These are phyloP conservation scores for Cucurbitaria berberidis DNA, from an alignment of 2,329 filamentous ascomycete species.

Conservation along the genomic window DNA sequence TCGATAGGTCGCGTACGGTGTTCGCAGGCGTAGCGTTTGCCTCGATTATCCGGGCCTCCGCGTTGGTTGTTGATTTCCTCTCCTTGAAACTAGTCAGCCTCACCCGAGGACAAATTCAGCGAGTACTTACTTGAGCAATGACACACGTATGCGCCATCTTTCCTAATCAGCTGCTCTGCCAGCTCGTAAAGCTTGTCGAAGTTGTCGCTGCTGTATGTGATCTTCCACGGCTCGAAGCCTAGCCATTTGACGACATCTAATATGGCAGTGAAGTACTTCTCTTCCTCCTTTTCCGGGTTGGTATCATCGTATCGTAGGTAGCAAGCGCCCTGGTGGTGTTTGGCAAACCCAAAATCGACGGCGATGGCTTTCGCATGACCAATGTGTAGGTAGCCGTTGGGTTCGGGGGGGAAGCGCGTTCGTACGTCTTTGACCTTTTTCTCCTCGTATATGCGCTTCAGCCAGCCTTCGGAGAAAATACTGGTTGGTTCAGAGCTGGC, in stretches of 20 bases:
- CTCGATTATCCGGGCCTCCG: conserved; percentile 73
- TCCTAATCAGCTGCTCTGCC: conserved; percentile 80
- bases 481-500: conserved; percentile 39
- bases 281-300: conserved; percentile 91
- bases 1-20: conserved; percentile 78
- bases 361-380: conserved; percentile 96
- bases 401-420: conserved; percentile 63
- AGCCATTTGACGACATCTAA: conserved; percentile 87
- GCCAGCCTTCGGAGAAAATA: conserved; percentile 58
- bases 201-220: conserved; percentile 90
- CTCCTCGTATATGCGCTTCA: conserved; percentile 58
- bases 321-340: conserved; percentile 77
- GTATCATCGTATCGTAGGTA: conserved; percentile 90
- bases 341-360: conserved; percentile 94
- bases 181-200: conserved; percentile 88
- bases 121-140: conserved; percentile 69
- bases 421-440: conserved; percentile 55
- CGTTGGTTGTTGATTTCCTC: conserved; percentile 85
- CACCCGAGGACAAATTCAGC: too few species aligned
- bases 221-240: conserved; percentile 76
- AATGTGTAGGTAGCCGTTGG: conserved; percentile 92
- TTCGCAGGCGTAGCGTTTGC: conserved; percentile 76
- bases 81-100: conserved; percentile 55
- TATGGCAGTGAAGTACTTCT: conserved; percentile 88
- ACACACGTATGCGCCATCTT: conserved; percentile 79